These are phyloP conservation scores for Hydrangea macrophylla DNA, from an alignment of 148 eudicot genomes.

Conservation along the genomic window DNA sequence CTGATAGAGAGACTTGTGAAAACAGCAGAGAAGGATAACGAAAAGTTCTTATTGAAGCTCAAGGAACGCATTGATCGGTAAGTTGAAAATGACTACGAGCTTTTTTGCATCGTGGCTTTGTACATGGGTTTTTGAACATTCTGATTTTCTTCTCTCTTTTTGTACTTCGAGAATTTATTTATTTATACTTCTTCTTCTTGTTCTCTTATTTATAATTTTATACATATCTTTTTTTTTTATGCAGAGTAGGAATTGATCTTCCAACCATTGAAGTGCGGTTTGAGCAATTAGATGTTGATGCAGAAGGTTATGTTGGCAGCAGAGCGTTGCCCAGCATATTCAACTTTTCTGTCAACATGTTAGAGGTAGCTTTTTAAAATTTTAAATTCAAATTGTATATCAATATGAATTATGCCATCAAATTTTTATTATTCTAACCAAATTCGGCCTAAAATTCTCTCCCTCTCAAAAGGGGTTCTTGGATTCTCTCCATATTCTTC, in stretches of 20 bases:
- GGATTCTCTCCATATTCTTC: slow-evolving; percentile 32
- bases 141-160: no score
- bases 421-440: not conserved
- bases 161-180: not conserved
- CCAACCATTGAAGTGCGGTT: slow-evolving; percentile 51
- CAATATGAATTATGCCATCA: not conserved
- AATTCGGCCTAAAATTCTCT: not conserved
- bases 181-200: not conserved
- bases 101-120: no score
- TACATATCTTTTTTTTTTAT: no score
- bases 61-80: slow-evolving; percentile 45
- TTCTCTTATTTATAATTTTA: no score
- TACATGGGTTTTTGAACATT: no score
- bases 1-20: slow-evolving; percentile 38
- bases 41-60: slow-evolving; percentile 44
- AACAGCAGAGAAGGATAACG: slow-evolving; percentile 45
- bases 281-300: slow-evolving; percentile 46
- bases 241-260: slow-evolving; percentile 49
- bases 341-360: slow-evolving; percentile 26
- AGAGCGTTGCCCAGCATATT: slow-evolving; percentile 40
- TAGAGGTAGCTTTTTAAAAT: slow-evolving; percentile 32
- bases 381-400: not conserved
- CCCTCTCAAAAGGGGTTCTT: slow-evolving; percentile 26
- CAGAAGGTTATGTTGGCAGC: slow-evolving; percentile 44
- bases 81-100: no score